Evolutionary conservation across 257 asterid genomes (phyloP).

Genomic region (Jacaranda copaia): DNA sequence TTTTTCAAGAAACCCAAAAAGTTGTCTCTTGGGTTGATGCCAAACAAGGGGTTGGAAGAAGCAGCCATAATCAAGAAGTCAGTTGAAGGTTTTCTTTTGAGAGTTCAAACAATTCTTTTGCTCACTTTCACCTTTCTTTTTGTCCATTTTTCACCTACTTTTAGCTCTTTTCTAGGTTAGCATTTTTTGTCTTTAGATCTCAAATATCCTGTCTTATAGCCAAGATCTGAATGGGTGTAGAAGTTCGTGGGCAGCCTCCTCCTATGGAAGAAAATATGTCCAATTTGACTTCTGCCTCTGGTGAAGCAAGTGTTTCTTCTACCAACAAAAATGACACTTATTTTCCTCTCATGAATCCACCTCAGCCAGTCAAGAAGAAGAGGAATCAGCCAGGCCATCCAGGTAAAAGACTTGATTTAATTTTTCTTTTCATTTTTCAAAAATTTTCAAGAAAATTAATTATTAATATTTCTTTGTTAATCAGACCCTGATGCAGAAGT

Average conservation of each 20-base stretch:
- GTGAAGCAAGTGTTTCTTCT: slow-evolving; percentile 84
- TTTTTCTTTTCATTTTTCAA: slow-evolving; percentile 1
- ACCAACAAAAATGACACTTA: slow-evolving; percentile 52
- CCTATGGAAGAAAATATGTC: slow-evolving; percentile 84
- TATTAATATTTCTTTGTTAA: neutral
- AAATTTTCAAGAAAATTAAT: neutral
- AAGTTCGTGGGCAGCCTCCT: slow-evolving; percentile 34
- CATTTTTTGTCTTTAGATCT: slow-evolving; percentile 67
- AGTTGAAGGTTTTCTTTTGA: slow-evolving; percentile 32
- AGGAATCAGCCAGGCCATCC: slow-evolving; percentile 95
- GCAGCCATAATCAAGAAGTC: slow-evolving; percentile 51
- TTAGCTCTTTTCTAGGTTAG: slow-evolving; percentile 53
- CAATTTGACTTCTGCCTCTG: slow-evolving; percentile 84
- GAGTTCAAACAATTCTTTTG: slow-evolving; percentile 50
- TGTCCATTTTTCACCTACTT: slow-evolving; percentile 70
- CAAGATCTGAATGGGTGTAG: slow-evolving; percentile 16
- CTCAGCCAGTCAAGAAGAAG: slow-evolving; percentile 69
- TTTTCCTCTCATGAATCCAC: slow-evolving; percentile 41
- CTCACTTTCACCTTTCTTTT: slow-evolving; percentile 39
- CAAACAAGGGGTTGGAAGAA: slow-evolving; percentile 70
- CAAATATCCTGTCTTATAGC: slow-evolving; percentile 47
- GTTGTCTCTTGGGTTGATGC: slow-evolving; percentile 88
- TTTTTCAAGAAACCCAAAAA: slow-evolving; percentile 42
- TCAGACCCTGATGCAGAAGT: slow-evolving; percentile 96
- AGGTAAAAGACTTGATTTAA: slow-evolving; percentile 51